Evolutionary conservation across 75 land plant species (phyloP), one percentile per base, ranked within the genome.

Genomic region (Gnetum montanum): DNA sequence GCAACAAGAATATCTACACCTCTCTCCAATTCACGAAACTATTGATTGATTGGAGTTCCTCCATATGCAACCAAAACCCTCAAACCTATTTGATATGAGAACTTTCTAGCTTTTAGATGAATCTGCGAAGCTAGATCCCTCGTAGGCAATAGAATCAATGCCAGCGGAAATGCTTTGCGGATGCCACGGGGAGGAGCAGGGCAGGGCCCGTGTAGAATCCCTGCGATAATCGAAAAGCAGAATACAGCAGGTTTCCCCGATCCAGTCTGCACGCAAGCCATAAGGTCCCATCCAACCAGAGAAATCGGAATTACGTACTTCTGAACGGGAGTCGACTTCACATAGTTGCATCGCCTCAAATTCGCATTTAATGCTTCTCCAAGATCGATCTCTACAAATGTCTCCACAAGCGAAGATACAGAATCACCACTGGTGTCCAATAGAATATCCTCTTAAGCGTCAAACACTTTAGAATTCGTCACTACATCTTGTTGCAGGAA

Each of bases 181-280:
- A 65, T 56, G 8, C 80, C 83, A 0, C 77, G 81, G 2, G 73
- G 78, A 28, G 75, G 62, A 23, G 43, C 59, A 18, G 77, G 77
- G 20, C 55, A 68, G 22, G 65, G 63, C 16, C 74, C 80, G 25
- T 64, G 59, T 71, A 84, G 65, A 29, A 88, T 88, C n/a, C 92
- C 84, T 4, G 70, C 62, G 13, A 90, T 90, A 43, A 86, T 90
- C 46, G 96, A 90, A 45, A 90, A 86, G 52, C 96, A 90, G 49
- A 89, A 89, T 23, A 90, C 90, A 1, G 90, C 90, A 3, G 94
- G 84, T 59, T 88, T 88, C 2, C 95, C 90, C 0, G 90, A 85
- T 0, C 95, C 95, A 4, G 95, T 90, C 70, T 90, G 96, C 1
- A 90, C 96, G 54, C 96, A 85, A 10, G 91, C 91, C 96, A 90